A percentile compares a stretch with the other conserved stretches of the same genome.
These are phyloP conservation scores for Xanthoceras sorbifolium DNA, from an alignment of 345 rosid genomes.

Conservation along the genomic window DNA sequence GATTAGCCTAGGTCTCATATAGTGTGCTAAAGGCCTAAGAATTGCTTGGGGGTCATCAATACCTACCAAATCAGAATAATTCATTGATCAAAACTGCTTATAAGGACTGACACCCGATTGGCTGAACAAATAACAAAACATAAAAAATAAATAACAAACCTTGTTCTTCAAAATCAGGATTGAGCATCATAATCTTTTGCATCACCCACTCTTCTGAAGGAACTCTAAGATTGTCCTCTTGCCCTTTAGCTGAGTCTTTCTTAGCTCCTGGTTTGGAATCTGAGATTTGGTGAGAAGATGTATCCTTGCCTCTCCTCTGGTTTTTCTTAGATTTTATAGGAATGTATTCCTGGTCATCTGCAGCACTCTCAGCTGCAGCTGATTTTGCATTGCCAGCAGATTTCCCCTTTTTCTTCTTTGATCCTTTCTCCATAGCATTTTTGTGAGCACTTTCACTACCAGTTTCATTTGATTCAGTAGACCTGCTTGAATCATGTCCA, in stretches of 20 bases:
- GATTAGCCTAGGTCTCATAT: constrained; percentile 85
- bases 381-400: constrained; percentile 52
- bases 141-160: constrained; percentile 41
- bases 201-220: constrained; percentile 84
- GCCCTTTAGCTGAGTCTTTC: constrained; percentile 58
- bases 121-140: not conserved
- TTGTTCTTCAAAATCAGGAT: constrained; percentile 89
- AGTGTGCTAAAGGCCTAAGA: constrained; percentile 60
- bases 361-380: constrained; percentile 45
- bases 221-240: constrained; percentile 53
- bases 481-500: constrained; percentile 46
- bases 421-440: constrained; percentile 58
- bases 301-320: constrained; percentile 80
- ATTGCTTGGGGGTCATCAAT: constrained; percentile 57
- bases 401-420: constrained; percentile 86
- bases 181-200: constrained; percentile 53
- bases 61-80: constrained; percentile 50
- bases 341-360: constrained; percentile 60
- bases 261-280: constrained; percentile 64
- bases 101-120: not conserved
- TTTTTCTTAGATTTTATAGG: constrained; percentile 80
- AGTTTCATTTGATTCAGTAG: constrained; percentile 51
- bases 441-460: constrained; percentile 44
- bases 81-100: constrained; percentile 13
- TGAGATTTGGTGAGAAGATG: constrained; percentile 52